phyloP scores from a whole-genome alignment of 2,329 filamentous ascomycete species.

The Aspergillus novofumigatus region DNA sequence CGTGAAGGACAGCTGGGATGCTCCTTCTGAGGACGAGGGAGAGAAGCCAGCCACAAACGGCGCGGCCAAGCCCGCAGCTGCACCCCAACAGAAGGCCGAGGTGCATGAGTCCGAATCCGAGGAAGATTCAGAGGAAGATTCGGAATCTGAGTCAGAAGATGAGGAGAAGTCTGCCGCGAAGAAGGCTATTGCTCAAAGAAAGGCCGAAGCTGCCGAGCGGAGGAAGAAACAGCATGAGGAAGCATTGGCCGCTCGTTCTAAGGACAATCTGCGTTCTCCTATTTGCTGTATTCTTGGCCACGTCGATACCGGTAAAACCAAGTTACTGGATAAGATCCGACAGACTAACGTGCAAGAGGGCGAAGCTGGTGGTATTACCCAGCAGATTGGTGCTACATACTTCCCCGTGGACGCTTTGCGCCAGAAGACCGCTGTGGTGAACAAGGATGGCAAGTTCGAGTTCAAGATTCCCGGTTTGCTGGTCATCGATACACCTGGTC shows the following conservation, averaged over 20 bases:
- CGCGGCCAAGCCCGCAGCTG: slow-evolving; percentile 24
- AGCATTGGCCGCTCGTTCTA: slow-evolving; percentile 83
- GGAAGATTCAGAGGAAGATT: slow-evolving; percentile 27
- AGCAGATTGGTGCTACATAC: slow-evolving; percentile 99
- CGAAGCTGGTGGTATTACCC: slow-evolving; percentile 98
- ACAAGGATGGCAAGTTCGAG: slow-evolving; percentile 82
- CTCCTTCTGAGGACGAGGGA: slow-evolving; percentile 57
- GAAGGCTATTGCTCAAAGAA: slow-evolving; percentile 69
- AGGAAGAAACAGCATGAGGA: slow-evolving; percentile 88
- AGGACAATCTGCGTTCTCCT: slow-evolving; percentile 90
- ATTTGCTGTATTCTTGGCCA: slow-evolving; percentile 99
- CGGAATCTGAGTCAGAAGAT: slow-evolving; percentile 50
- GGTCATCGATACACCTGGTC: slow-evolving; percentile 96
- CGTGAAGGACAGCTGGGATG: slow-evolving; percentile 95
- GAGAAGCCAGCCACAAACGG: slow-evolving; percentile 38
- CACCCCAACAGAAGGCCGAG: slow-evolving; percentile 11
- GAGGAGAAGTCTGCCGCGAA: slow-evolving; percentile 70
- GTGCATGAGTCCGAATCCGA: slow-evolving; percentile 18
- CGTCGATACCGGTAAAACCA: slow-evolving; percentile 99
- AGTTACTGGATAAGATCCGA: slow-evolving; percentile 95
- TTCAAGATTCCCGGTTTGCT: slow-evolving; percentile 97
- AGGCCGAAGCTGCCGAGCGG: slow-evolving; percentile 83
- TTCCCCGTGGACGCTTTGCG: slow-evolving; percentile 92
- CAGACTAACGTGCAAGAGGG: slow-evolving; percentile 99
- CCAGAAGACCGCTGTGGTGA: slow-evolving; percentile 91